These are phyloP conservation scores for Cordyceps fumosorosea DNA, from an alignment of 2,329 filamentous ascomycete species.

Conservation along the genomic window DNA sequence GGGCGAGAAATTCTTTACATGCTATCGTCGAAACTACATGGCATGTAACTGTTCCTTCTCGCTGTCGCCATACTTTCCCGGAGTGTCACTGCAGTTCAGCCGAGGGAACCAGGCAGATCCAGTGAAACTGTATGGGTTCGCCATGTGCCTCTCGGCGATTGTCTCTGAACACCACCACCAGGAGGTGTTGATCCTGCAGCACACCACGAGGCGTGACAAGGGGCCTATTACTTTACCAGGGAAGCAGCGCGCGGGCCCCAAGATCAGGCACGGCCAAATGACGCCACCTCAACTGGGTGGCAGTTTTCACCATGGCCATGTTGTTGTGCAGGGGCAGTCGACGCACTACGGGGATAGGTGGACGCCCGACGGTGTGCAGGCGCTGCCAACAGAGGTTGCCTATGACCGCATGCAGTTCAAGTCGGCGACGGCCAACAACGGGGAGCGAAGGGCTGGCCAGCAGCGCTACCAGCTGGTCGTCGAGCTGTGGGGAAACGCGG, in stretches of 20 bases:
- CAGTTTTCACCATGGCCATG: not conserved
- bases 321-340: too few relatives aligned
- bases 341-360: not conserved
- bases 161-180: slow-evolving; percentile 72
- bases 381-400: slow-evolving; percentile 46
- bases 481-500: slow-evolving; percentile 64
- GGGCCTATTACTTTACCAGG: slow-evolving; percentile 72
- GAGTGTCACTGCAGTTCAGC: slow-evolving; percentile 45
- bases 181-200: slow-evolving; percentile 76
- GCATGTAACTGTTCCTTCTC: slow-evolving; percentile 75
- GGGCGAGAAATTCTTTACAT: slow-evolving; percentile 79
- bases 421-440: slow-evolving; percentile 88
- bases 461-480: slow-evolving; percentile 91
- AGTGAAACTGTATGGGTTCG: slow-evolving; percentile 65
- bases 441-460: slow-evolving; percentile 81
- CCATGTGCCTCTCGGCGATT: slow-evolving; percentile 78
- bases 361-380: too few relatives aligned
- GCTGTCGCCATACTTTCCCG: slow-evolving; percentile 50
- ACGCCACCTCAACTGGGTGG: slow-evolving; percentile 1
- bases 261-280: slow-evolving; percentile 26
- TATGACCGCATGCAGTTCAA: slow-evolving; percentile 96
- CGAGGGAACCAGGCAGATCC: slow-evolving; percentile 34
- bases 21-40: slow-evolving; percentile 88
- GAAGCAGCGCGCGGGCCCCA: slow-evolving; percentile 60
- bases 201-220: slow-evolving; percentile 87